Evolutionary conservation across 129 eudicot genomes (phyloP), one percentile per base, ranked within the genome.

Genomic region (Flaveria brownii): DNA sequence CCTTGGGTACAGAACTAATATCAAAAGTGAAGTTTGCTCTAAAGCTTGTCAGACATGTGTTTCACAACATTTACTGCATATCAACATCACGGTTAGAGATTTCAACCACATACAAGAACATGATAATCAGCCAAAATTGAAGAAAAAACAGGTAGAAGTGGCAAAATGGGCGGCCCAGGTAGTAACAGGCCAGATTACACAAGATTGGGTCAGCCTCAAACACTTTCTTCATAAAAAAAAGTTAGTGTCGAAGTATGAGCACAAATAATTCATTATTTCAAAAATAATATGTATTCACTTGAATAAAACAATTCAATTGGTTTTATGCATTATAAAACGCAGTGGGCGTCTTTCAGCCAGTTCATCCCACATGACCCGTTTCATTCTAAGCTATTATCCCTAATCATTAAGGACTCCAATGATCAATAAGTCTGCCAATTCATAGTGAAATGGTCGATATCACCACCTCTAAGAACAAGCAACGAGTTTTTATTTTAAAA

Each of bases 31-130:
- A 25, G 26, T 25, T 25, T 25, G 0, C 26, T 25, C 26, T 25
- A 25, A 25, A 25, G 96, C 36, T 75, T 79, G 74, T 93, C 90
- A 77, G 80, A 93, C 39, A 93, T 85, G 88, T 93, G 98, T 84
- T 93, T 93, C 74, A 93, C 91, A 76, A 83, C 95, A 80, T 90
- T 93, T 64, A 93, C 98, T 28, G 98, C 92, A 62, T 93, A 90
- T 74, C 47, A 2, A 43, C 47, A 43, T 1, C 1, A 43, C 97
- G 41, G 98, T 93, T 82, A 78, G 18, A 25, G 8, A 56, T 60
- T 76, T 45, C 4, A 82, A 23, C 36, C 22, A 17, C 18, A 42
- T 46, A 65, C 51, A 52, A 78, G 54, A 33, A 52, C 30, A 33
- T 6, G 12, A 22, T 23, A 54, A 63, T 60, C 75, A 78, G 78